A percentile compares a stretch with the other conserved stretches of the same genome.
These are phyloP conservation scores for Diaporthe sp. DNA, from an alignment of 2,329 filamentous ascomycete species.

Conservation along the genomic window DNA sequence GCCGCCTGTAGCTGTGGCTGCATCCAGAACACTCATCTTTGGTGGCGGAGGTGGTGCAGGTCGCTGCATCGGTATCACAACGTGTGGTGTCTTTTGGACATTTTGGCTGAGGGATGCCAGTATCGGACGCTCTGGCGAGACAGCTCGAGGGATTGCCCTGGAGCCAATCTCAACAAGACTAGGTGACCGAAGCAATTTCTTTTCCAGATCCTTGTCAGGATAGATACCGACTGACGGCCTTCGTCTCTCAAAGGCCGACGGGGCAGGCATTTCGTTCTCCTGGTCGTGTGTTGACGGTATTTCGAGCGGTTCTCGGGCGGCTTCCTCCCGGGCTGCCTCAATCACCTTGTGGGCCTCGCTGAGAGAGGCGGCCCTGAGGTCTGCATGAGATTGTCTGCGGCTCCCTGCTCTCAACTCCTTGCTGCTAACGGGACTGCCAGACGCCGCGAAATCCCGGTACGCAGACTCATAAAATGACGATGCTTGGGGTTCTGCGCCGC, in stretches of 20 bases:
- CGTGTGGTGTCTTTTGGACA: slow-evolving; percentile 67
- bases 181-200: slow-evolving; percentile 64
- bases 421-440: slow-evolving; percentile 70
- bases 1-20: slow-evolving; percentile 86
- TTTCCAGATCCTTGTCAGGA: slow-evolving; percentile 68
- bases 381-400: slow-evolving; percentile 55
- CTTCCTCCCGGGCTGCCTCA: slow-evolving; percentile 50
- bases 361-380: slow-evolving; percentile 51
- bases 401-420: slow-evolving; percentile 59
- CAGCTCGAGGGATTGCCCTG: slow-evolving; percentile 52
- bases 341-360: slow-evolving; percentile 50
- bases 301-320: slow-evolving; percentile 59
- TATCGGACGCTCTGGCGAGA: slow-evolving; percentile 69
- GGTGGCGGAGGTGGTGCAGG: slow-evolving; percentile 84
- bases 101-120: slow-evolving; percentile 69
- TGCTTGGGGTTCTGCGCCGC: slow-evolving; percentile 52
- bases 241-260: slow-evolving; percentile 75
- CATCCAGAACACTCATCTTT: slow-evolving; percentile 97
- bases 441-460: slow-evolving; percentile 64
- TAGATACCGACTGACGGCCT: slow-evolving; percentile 60
- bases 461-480: slow-evolving; percentile 60
- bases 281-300: slow-evolving; percentile 80
- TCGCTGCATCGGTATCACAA: slow-evolving; percentile 54
- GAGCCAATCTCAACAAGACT: slow-evolving; percentile 57
- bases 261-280: slow-evolving; percentile 78